Base-by-base conservation (phyloP, 2,329 filamentous ascomycete species). In the Aspergillus ustus region DNA sequence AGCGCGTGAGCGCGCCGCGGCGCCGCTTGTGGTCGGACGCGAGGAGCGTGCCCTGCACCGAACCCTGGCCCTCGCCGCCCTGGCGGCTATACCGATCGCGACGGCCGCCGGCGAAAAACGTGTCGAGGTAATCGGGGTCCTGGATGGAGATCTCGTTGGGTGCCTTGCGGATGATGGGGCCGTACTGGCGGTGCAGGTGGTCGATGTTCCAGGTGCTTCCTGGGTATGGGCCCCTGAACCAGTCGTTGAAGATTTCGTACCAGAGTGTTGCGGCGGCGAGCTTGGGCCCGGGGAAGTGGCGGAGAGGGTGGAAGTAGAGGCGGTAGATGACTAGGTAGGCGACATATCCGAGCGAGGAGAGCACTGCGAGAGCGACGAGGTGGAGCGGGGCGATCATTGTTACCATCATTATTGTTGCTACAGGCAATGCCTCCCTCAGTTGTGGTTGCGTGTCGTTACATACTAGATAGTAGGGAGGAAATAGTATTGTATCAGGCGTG, bases 221-320 rank as follows among this genome's bases (percentile, higher is more conserved):
- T 19, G n/a, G 13, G 22, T 52, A 52, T 5, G 22, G 49, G 17
- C 49, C 49, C 11, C n/a, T 17, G 28, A 52, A 52, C 49, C 49
- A 52, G 49, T 52, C 49, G 49, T 52, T 11, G 28, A 34, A 52
- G 49, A 52, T 25, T 31, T 52, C 49, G 22, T 52, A 52, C 49
- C 49, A 52, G 49, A 29, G 34, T 8, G 49, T 52, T 17, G 49
- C 49, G 9, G 49, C 49, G 1, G 49, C 49, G 22, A 52, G 49
- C 49, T 31, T 52, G 22, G 49, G 49, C 15, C 49, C 49, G 9
- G 49, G 49, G 49, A 52, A 29, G n/a, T 52, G 49, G 28, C 49
- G 49, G 22, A 52, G 49, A 2, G 49, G 49, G n/a, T 52, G 49
- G 49, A 52, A 52, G 49, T 34, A 52, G 49, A 52, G 49, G 7